Evolutionary conservation across 2,329 filamentous ascomycete genomes (phyloP).

Genomic region (Thermothelomyces thermophilus): DNA sequence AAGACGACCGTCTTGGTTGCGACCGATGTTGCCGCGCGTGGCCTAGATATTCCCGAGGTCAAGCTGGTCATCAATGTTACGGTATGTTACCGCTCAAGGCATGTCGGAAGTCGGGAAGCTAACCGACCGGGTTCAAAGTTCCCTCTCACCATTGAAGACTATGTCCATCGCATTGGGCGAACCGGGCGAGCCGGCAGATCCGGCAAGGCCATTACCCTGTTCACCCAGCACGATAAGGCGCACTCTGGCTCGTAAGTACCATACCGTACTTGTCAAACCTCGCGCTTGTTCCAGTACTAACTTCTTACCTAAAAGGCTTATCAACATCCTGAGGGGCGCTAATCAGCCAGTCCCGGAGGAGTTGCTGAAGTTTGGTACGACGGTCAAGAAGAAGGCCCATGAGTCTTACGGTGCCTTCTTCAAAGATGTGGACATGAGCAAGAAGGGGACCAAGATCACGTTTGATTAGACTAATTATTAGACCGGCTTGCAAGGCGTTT

Average conservation of each 20-base stretch:
- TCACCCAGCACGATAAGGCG: constrained; percentile 90
- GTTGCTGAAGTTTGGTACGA: constrained; percentile 91
- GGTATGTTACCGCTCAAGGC: constrained; percentile 34
- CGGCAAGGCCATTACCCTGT: constrained; percentile 84
- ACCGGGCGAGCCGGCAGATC: constrained; percentile 89
- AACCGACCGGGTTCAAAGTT: constrained; percentile 48
- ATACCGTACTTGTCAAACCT: neutral
- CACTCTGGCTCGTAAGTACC: constrained; percentile 75
- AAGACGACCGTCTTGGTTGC: constrained; percentile 79
- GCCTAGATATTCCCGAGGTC: constrained; percentile 90
- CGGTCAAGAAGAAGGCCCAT: constrained; percentile 98
- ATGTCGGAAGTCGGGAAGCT: constrained; percentile 12
- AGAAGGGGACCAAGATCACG: constrained; percentile 84
- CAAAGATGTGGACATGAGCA: constrained; percentile 78
- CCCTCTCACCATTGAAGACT: constrained; percentile 91
- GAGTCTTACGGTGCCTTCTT: constrained; percentile 93
- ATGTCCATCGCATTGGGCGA: constrained; percentile 93
- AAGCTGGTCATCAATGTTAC: constrained; percentile 93
- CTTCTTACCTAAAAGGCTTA: constrained; percentile 53
- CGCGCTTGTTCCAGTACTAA: constrained; percentile 17
- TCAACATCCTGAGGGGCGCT: constrained; percentile 92
- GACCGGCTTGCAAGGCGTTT: neutral
- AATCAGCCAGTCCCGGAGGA: constrained; percentile 86
- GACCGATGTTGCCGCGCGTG: constrained; percentile 91
- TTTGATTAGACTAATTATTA: constrained; percentile 56